phyloP scores from a whole-genome alignment of 2,329 filamentous ascomycete species.

The Nemania diffusa region DNA sequence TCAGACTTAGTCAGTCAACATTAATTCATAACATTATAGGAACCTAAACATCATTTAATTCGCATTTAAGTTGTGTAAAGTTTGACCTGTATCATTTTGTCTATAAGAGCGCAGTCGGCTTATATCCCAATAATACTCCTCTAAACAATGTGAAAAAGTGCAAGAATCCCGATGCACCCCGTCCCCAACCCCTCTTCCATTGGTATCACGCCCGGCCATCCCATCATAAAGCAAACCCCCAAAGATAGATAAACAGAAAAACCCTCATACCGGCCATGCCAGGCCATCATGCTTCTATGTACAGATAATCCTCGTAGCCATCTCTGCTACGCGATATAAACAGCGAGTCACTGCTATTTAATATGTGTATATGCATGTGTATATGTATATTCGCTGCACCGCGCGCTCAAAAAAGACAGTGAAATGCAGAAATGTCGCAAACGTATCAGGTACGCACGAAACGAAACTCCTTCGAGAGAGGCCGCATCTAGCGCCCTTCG shows the following conservation, averaged over 20 bases:
- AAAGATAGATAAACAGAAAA: not conserved
- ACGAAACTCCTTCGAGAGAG: not conserved
- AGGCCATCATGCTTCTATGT: slow-evolving; percentile 19
- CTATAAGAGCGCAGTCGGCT: slow-evolving; percentile 15
- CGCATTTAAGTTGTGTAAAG: not conserved
- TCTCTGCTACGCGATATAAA: not conserved
- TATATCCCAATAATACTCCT: slow-evolving; percentile 9
- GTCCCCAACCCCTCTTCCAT: not conserved
- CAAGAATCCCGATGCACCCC: slow-evolving; percentile 7
- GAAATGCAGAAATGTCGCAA: not conserved
- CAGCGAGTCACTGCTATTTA: not conserved
- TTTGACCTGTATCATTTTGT: slow-evolving; percentile 9
- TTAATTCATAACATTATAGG: no score
- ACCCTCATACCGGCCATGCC: slow-evolving; percentile 14
- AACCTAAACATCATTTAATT: no score
- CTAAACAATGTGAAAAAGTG: not conserved
- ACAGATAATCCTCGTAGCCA: slow-evolving; percentile 13
- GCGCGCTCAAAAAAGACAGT: not conserved
- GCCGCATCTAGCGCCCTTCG: slow-evolving; percentile 17
- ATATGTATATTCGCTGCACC: not conserved
- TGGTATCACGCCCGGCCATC: slow-evolving; percentile 31
- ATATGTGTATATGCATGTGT: not conserved
- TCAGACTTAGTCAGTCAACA: no score
- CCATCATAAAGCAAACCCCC: slow-evolving; percentile 7
- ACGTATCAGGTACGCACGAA: not conserved